Conservation (phyloP, 75 land plant genomes). For the Adiantum capillusveneris region DNA sequence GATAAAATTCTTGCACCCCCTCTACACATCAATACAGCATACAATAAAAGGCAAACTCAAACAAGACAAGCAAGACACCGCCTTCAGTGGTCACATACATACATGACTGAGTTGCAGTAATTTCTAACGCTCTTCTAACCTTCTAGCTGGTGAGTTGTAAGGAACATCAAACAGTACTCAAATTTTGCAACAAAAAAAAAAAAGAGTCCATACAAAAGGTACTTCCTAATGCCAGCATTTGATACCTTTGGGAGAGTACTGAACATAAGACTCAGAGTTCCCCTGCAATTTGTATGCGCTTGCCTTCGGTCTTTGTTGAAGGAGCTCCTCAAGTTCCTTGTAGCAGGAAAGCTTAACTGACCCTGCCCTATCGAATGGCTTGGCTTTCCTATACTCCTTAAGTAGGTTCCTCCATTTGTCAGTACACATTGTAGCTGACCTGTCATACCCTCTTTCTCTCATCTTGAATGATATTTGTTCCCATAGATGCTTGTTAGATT, state of each 20-base stretch:
- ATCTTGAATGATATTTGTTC: conserved; percentile 88
- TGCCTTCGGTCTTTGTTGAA: conserved; percentile 59
- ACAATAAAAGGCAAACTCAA: too few relatives aligned
- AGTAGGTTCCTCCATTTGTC: conserved; percentile 97
- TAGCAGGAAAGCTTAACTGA: conserved; percentile 78
- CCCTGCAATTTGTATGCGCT: conserved; percentile 23
- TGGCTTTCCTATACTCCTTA: conserved; percentile 94
- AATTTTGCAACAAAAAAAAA: too few relatives aligned
- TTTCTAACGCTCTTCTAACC: too few relatives aligned
- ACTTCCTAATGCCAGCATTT: neutral
- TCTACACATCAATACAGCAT: too few relatives aligned
- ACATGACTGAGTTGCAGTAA: too few relatives aligned
- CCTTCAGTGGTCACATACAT: too few relatives aligned
- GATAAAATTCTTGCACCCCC: too few relatives aligned
- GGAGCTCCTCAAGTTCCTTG: conserved; percentile 85
- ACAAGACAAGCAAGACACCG: too few relatives aligned
- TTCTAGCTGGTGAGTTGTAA: too few relatives aligned
- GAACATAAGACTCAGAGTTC: conserved; percentile 22
- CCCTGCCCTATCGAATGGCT: conserved; percentile 46
- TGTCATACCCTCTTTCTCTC: conserved; percentile 89
- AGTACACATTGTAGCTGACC: conserved; percentile 97
- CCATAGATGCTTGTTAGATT: conserved; percentile 97
- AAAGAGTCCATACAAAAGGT: too few relatives aligned
- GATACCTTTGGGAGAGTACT: conserved; percentile 18
- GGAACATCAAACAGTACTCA: too few relatives aligned